phyloP scores from a whole-genome alignment of 768 basidiomycete genomes.

The Boletus rufocinnamomeus region DNA sequence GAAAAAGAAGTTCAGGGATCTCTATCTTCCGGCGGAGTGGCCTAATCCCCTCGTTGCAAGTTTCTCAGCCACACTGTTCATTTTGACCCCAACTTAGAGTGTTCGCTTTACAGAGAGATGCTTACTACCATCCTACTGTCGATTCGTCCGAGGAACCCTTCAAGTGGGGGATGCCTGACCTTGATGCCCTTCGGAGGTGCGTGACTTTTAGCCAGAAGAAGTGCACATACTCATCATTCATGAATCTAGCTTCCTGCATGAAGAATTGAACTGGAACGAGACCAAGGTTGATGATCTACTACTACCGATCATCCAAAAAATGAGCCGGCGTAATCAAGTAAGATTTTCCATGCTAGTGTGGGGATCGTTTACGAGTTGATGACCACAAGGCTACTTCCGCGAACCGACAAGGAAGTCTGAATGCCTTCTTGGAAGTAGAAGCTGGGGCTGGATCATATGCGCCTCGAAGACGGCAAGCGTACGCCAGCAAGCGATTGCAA shows the following conservation, averaged over 20 bases:
- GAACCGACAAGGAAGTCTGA: slow-evolving; percentile 78
- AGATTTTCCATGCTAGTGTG: slow-evolving; percentile 14
- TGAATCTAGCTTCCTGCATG: slow-evolving; percentile 58
- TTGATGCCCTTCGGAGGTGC: slow-evolving; percentile 85
- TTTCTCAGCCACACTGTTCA: slow-evolving; percentile 19
- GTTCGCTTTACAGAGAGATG: slow-evolving; percentile 63
- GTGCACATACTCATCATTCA: slow-evolving; percentile 15
- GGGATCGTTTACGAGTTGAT: background rate
- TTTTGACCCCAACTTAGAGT: background rate
- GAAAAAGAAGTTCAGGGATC: slow-evolving; percentile 88
- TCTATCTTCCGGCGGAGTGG: slow-evolving; percentile 84
- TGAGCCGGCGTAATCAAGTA: slow-evolving; percentile 80
- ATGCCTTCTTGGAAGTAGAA: slow-evolving; percentile 71
- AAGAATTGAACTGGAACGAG: slow-evolving; percentile 82
- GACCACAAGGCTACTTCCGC: slow-evolving; percentile 52
- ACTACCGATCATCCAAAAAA: slow-evolving; percentile 88
- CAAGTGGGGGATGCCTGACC: slow-evolving; percentile 96
- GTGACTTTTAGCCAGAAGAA: slow-evolving; percentile 27
- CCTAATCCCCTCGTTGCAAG: slow-evolving; percentile 89
- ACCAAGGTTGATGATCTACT: slow-evolving; percentile 86
- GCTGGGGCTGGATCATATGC: slow-evolving; percentile 68
- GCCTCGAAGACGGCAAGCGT: slow-evolving; percentile 79
- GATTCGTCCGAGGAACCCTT: slow-evolving; percentile 93
- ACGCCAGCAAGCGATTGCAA: slow-evolving; percentile 84
- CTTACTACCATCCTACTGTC: slow-evolving; percentile 89